These are phyloP conservation scores for Poa annua DNA, from an alignment of 176 grass and related monocot species.

Conservation along the genomic window DNA sequence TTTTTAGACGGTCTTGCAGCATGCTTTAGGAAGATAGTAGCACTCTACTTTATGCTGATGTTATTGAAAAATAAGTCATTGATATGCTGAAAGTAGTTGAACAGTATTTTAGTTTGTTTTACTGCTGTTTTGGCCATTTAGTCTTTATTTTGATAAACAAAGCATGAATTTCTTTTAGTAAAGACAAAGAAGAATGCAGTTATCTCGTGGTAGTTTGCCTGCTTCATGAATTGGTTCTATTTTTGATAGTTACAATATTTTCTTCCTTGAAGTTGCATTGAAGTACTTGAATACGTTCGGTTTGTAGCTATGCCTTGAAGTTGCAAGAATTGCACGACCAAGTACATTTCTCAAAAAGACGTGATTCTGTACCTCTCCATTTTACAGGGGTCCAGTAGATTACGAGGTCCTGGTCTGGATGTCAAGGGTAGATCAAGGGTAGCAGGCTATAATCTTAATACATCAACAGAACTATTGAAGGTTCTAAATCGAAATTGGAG, in stretches of 20 bases:
- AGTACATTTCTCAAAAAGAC: background rate
- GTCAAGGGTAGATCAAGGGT: conserved; percentile 66
- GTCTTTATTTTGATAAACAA: background rate
- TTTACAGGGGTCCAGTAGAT: conserved; percentile 51
- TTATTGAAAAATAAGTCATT: background rate
- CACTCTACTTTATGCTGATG: background rate
- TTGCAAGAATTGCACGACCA: conserved; percentile 12
- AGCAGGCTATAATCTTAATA: conserved; percentile 65
- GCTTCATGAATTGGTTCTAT: conserved; percentile 21
- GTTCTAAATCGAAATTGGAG: conserved; percentile 97
- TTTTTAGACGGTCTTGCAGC: background rate
- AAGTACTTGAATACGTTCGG: conserved; percentile 24
- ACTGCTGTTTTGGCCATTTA: conserved; percentile 2
- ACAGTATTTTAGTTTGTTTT: background rate
- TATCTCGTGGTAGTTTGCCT: background rate
- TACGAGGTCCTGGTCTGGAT: conserved; percentile 50
- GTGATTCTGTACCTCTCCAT: conserved; percentile 23
- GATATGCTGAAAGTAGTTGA: background rate
- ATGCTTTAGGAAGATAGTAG: background rate
- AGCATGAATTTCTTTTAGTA: background rate
- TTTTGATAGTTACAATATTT: background rate
- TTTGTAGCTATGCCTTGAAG: conserved; percentile 1
- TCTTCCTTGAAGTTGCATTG: background rate
- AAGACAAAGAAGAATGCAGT: background rate
- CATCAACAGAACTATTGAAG: conserved; percentile 90